Evolutionary conservation across 176 grass and related monocot genomes (phyloP).

Genomic region (Cenchrus purpureus): DNA sequence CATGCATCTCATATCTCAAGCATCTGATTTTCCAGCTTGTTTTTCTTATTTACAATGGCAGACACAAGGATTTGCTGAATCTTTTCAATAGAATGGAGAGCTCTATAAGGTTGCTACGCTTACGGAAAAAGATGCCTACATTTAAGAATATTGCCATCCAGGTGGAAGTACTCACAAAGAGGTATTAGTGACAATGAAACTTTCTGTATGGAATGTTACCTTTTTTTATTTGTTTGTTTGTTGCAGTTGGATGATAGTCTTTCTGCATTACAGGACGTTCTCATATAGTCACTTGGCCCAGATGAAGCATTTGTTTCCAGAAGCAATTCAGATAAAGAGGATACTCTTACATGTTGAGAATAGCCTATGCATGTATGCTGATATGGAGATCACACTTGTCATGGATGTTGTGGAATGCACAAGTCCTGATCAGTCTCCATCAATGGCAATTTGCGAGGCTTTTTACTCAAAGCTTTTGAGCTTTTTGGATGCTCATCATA

Average conservation of each 20-base stretch:
- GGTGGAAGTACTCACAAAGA: slow-evolving; percentile 85
- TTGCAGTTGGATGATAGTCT: slow-evolving; percentile 20
- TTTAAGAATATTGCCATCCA: slow-evolving; percentile 76
- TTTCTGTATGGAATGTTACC: slow-evolving; percentile 6
- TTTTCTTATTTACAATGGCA: slow-evolving; percentile 45
- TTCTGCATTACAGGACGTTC: slow-evolving; percentile 65
- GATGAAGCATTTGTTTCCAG: slow-evolving; percentile 88
- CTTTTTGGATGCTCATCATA: slow-evolving; percentile 60
- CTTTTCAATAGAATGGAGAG: slow-evolving; percentile 85
- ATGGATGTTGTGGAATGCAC: slow-evolving; percentile 55
- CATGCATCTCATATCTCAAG: not conserved
- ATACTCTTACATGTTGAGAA: slow-evolving; percentile 80
- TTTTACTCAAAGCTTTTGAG: slow-evolving; percentile 79
- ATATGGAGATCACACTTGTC: slow-evolving; percentile 85
- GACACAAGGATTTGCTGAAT: slow-evolving; percentile 61
- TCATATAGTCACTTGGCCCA: slow-evolving; percentile 72
- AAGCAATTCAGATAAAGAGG: slow-evolving; percentile 83
- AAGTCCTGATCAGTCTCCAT: slow-evolving; percentile 55
- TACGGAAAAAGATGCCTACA: slow-evolving; percentile 74
- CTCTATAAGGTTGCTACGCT: slow-evolving; percentile 82
- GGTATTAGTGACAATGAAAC: slow-evolving; percentile 52
- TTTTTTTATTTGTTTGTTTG: slow-evolving; percentile 7
- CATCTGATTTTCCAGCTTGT: slow-evolving; percentile 17
- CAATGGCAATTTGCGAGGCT: slow-evolving; percentile 64
- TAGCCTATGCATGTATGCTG: slow-evolving; percentile 78